Evolutionary conservation across 768 basidiomycete genomes (phyloP), one percentile per base, ranked within the genome.

Genomic region (Roridomyces roridus): DNA sequence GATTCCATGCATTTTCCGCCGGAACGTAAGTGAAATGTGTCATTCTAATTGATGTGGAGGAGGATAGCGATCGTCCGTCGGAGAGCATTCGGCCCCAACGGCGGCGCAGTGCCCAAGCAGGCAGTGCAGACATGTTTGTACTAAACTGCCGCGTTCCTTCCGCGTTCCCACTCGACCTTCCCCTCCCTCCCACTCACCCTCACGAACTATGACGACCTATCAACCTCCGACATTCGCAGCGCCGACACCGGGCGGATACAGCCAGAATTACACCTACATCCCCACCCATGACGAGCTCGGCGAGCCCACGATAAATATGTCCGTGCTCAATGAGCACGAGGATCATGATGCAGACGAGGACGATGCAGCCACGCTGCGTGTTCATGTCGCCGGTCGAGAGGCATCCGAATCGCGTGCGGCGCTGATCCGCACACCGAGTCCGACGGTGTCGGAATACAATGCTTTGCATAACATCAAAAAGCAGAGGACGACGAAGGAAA

Each of bases 371-470:
- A 49, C 37, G 47, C 47, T 25, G 12, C 50, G 21, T 4, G 26
- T n/a, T n/a, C n/a, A n/a, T n/a, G n/a, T n/a, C n/a, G n/a, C n/a
- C n/a, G n/a, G n/a, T n/a, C n/a, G n/a, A n/a, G n/a, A n/a, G n/a
- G n/a, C n/a, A n/a, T n/a, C n/a, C n/a, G n/a, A 34, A 42, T 51
- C 12, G 46, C 51, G 17, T 51, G 57, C 25, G 15, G n/a, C 7
- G 3, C 2, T 34, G 15, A 34, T 4, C 7, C 31, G 31, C 7
- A 52, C 52, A 12, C 52, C 52, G 7, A 54, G 52, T 40, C 52
- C 52, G 2, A 54, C 52, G 12, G 35, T 44, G 8, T 46, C 44
- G 36, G 52, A 54, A 40, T 23, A 44, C 15, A 34, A 54, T 21
- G 15, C 18, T 1, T 29, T 54, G 28, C 46, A 54, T 20, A 44